A percentile compares a stretch with the other conserved stretches of the same genome.
Conservation (phyloP, 2,329 filamentous ascomycete genomes). For the Xylariaceae sp. region DNA sequence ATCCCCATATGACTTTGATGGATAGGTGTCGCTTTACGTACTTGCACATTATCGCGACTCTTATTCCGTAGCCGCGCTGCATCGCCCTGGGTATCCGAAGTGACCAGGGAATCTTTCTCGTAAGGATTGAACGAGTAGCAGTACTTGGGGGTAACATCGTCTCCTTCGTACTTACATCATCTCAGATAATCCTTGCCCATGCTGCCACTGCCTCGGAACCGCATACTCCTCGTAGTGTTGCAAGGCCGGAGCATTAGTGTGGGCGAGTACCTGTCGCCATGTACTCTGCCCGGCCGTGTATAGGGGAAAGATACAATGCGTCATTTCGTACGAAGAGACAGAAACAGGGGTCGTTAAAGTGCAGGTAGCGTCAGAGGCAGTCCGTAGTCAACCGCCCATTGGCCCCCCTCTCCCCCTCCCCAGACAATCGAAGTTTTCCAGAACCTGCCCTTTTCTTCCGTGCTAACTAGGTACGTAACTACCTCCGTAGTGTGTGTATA, state of each 20-base stretch:
- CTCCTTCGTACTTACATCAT: constrained; percentile 4
- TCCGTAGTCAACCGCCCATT: too few species aligned
- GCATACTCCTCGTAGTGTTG: too few species aligned
- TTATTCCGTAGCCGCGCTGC: background rate
- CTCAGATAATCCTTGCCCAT: constrained; percentile 15
- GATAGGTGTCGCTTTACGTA: too few species aligned
- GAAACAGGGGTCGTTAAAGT: background rate
- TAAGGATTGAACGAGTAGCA: too few species aligned
- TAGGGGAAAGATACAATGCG: background rate
- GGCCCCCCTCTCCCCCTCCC: background rate
- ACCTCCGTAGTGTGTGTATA: background rate
- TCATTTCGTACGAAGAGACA: background rate
- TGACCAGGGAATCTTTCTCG: too few species aligned
- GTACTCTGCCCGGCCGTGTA: background rate
- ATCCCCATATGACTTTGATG: background rate
- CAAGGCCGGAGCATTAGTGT: background rate
- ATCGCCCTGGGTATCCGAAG: background rate
- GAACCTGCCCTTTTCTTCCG: background rate
- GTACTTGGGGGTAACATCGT: background rate
- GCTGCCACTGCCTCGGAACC: background rate
- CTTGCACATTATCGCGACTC: too few species aligned
- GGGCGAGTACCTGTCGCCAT: background rate
- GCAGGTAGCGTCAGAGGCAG: too few species aligned
- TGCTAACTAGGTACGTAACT: background rate
- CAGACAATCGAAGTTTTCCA: background rate